These are phyloP conservation scores for Ophiostoma sp. DNA, from an alignment of 2,329 filamentous ascomycete genomes.

Conservation along the genomic window DNA sequence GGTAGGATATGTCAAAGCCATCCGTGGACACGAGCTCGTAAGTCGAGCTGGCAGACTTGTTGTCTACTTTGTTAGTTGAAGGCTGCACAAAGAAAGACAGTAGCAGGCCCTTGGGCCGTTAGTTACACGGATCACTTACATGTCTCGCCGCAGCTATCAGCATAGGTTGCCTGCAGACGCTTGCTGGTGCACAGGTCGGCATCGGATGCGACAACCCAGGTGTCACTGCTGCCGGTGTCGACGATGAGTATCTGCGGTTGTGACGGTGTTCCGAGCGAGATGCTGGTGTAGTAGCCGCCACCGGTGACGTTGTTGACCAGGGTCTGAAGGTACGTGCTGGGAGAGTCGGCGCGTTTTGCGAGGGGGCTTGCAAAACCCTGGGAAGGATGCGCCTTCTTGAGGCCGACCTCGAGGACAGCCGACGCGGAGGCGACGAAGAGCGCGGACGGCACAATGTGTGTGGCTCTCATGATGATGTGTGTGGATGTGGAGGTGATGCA, in stretches of 20 bases:
- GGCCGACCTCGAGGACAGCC: slow-evolving; percentile 27
- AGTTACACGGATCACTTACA: slow-evolving; percentile 36
- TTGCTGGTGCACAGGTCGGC: slow-evolving; percentile 40
- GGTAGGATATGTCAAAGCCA: slow-evolving; percentile 57
- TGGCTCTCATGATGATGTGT: slow-evolving; percentile 6
- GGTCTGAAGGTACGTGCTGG: slow-evolving; percentile 34
- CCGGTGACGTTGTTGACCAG: slow-evolving; percentile 51
- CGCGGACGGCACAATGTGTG: slow-evolving; percentile 10
- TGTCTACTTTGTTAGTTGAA: slow-evolving; percentile 31
- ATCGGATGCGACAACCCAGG: slow-evolving; percentile 47
- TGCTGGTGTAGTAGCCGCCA: slow-evolving; percentile 53
- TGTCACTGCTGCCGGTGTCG: slow-evolving; percentile 60
- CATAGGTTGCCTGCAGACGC: slow-evolving; percentile 35
- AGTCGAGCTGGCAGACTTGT: slow-evolving; percentile 45
- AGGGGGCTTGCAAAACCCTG: slow-evolving; percentile 28
- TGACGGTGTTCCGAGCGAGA: slow-evolving; percentile 54
- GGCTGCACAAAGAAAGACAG: not conserved
- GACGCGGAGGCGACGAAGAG: slow-evolving; percentile 20
- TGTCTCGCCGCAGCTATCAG: slow-evolving; percentile 37
- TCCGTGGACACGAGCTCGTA: slow-evolving; percentile 40
- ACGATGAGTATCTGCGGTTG: slow-evolving; percentile 52
- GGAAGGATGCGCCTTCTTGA: slow-evolving; percentile 22
- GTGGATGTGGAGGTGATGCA: not conserved
- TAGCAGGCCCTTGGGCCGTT: not conserved
- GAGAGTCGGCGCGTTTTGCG: slow-evolving; percentile 22